Base-by-base conservation (phyloP, 805 yeast genomes). In the Zygoascus tannicola region DNA sequence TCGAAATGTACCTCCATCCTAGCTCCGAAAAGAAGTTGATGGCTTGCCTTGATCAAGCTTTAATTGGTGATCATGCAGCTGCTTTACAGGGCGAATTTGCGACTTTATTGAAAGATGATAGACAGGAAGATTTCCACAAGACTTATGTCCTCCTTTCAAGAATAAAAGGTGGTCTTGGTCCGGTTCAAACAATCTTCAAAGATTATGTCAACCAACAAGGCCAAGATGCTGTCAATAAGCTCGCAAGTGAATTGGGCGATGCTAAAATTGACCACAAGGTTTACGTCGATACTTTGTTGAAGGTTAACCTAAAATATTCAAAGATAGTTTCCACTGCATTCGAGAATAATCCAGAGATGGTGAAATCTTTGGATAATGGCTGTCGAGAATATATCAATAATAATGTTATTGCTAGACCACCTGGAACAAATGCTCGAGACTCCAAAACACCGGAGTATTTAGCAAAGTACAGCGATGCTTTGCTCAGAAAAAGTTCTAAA, bases 401-500 rank as follows among this genome's bases (percentile, higher is more conserved):
- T 44, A 92, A 94, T 57, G 69, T 76, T 15, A 80, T 87, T 60
- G 95, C 97, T 22, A 49, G 53, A 22, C 74, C 79, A 5, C 56
- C 59, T 32, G 50, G 49, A 4, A 40, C 45, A 30, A 43, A 49
- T 30, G 28, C 50, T 4, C 48, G 60, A 7, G 62, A 64, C 36
- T 83, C 95, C n/a, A 80, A 74, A 56, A 87, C 97, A 0, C 95
- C 97, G 0, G 97, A 94, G 55, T 71, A 85, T 53, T 71, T 94
- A 54, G 97, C 97, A 4, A 80, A 80, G 59, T 92, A 86, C 61
- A 77, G 88, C 44, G 98, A 92, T 66, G 75, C 80, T 38, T 70
- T 88, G 53, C 73, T 94, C 55, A 85, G 80, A 59, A 82, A 81
- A 58, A 74, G 78, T n/a, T 73, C 78, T 38, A 81, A 81, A 58